Percentiles rank a stretch among this genome's conserved stretches.
Evolutionary conservation across 1,284 basidiomycete species (phyloP).

Genomic region (Microbotryomycetes sp.): DNA sequence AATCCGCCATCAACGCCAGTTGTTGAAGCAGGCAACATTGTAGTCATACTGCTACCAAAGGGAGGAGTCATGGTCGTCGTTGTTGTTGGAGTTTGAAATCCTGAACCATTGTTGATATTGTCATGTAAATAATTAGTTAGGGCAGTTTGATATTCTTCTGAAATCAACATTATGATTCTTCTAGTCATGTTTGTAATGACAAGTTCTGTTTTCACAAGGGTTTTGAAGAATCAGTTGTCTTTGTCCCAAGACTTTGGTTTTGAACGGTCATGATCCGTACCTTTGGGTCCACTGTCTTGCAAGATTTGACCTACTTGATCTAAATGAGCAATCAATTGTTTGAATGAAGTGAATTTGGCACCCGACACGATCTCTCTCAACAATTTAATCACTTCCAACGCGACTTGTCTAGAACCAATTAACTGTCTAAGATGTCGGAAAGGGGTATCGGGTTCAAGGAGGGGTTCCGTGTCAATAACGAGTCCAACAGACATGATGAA

Average conservation of each 20-base stretch:
- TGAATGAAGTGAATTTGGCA: conserved; percentile 77
- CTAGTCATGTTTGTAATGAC: conserved; percentile 90
- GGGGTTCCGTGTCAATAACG: not conserved
- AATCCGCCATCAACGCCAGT: conserved; percentile 10
- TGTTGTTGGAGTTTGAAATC: conserved; percentile 2
- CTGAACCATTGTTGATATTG: not conserved
- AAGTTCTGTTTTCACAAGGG: conserved; percentile 71
- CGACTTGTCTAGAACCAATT: conserved; percentile 77
- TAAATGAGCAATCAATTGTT: conserved; percentile 75
- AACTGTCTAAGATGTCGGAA: conserved; percentile 64
- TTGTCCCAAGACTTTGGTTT: too few relatives aligned
- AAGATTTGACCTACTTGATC: conserved; percentile 70
- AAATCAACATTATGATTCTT: conserved; percentile 81
- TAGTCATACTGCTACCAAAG: conserved; percentile 7
- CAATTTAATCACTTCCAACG: conserved; percentile 79
- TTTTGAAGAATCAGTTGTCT: too few relatives aligned
- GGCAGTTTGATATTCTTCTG: conserved; percentile 73
- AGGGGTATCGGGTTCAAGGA: not conserved
- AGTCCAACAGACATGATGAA: not conserved
- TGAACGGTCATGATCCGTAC: conserved; percentile 45
- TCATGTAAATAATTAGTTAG: conserved; percentile 25
- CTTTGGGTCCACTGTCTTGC: conserved; percentile 87
- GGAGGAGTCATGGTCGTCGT: conserved; percentile 23
- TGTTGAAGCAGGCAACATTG: conserved; percentile 21
- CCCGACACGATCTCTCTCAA: conserved; percentile 81